phyloP scores from a whole-genome alignment of 495 filamentous ascomycete genomes.

The Penicillium pulvis region DNA sequence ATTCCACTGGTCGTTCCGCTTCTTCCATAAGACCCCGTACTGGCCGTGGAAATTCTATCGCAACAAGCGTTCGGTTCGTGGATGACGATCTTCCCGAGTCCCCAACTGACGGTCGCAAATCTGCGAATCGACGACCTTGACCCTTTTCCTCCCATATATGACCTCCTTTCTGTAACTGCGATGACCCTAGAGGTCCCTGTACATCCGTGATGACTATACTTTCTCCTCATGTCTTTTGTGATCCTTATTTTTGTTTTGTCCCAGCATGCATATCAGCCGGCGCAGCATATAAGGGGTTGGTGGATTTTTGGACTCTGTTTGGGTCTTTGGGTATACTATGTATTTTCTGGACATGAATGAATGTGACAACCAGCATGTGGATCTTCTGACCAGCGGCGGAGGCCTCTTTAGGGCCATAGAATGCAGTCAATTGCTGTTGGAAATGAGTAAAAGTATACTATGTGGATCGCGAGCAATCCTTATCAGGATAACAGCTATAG shows the following conservation, averaged over 20 bases:
- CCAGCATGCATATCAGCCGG: conserved; percentile 30
- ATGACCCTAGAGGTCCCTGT: conserved; percentile 9
- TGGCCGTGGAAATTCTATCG: conserved; percentile 39
- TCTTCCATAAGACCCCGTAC: conserved; percentile 34
- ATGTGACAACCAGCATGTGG: conserved; percentile 18
- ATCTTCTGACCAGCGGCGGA: not conserved
- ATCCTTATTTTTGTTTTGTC: conserved; percentile 20
- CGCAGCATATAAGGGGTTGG: conserved; percentile 30
- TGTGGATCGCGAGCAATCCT: not conserved
- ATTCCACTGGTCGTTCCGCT: conserved; percentile 23
- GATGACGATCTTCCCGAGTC: conserved; percentile 48
- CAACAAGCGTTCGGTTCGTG: conserved; percentile 46
- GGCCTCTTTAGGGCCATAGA: not conserved
- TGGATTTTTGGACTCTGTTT: conserved; percentile 13
- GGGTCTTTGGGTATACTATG: conserved; percentile 20
- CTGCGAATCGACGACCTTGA: conserved; percentile 39
- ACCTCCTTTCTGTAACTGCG: conserved; percentile 6
- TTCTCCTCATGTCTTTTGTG: conserved; percentile 14
- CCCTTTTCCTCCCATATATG: conserved; percentile 15
- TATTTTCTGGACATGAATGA: conserved; percentile 31
- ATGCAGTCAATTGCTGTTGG: not conserved
- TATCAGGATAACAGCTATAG: not conserved
- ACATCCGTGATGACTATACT: conserved; percentile 20
- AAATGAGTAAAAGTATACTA: not conserved
- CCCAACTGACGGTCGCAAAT: conserved; percentile 43